Evolutionary conservation across 257 asterid genomes (phyloP).

Genomic region (Petunia secreta): DNA sequence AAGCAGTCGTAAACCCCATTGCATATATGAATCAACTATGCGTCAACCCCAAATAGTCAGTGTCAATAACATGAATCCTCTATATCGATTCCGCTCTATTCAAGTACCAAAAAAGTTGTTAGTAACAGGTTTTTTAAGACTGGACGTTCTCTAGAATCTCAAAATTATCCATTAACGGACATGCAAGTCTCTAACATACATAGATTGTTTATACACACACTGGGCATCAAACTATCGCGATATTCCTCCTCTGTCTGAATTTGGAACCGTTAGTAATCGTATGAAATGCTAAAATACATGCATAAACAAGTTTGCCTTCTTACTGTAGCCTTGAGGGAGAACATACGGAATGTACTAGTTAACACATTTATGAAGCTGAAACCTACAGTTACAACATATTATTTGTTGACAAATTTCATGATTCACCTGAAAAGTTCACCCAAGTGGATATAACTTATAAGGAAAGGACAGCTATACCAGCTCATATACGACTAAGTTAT

Average conservation of each 20-base stretch:
- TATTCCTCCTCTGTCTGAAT: background rate
- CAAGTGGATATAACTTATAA: background rate
- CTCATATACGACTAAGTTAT: background rate
- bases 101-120: background rate
- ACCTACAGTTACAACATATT: background rate
- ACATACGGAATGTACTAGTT: background rate
- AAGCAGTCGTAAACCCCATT: background rate
- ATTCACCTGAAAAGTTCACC: background rate
- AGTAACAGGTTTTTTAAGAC: background rate
- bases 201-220: background rate
- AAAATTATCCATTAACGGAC: background rate
- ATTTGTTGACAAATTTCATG: background rate
- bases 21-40: background rate
- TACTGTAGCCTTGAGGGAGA: background rate
- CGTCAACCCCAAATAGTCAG: background rate
- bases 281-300: slow-evolving; percentile 3
- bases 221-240: background rate
- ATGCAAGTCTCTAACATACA: background rate
- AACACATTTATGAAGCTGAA: slow-evolving; percentile 11
- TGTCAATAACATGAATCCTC: background rate
- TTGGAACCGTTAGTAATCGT: background rate
- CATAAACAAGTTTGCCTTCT: background rate
- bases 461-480: background rate
- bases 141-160: too few species aligned
- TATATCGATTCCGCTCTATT: background rate